A percentile compares a stretch with the other conserved stretches of the same genome.
Conservation (phyloP, 139 green algal species). For the Micractinium conductrix region DNA sequence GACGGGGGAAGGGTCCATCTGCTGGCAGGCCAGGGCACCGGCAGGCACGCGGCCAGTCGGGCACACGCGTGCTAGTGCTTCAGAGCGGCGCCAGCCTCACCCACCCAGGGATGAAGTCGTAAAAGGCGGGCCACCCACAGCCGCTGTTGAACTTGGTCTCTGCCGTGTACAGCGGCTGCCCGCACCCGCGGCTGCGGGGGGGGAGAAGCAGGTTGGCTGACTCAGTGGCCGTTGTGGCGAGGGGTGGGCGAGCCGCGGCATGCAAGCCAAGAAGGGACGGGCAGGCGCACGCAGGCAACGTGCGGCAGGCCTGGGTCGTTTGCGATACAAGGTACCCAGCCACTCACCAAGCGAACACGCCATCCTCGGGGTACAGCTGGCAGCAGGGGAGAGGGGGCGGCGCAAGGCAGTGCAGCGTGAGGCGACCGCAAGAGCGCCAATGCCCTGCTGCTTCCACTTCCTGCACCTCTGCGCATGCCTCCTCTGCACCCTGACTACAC, state of each 20-base stretch:
- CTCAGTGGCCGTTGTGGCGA: too few species aligned
- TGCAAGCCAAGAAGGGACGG: not conserved
- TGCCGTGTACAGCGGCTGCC: slow-evolving; percentile 60
- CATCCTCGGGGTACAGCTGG: slow-evolving; percentile 72
- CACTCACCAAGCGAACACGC: slow-evolving; percentile 84
- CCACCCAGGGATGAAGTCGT: slow-evolving; percentile 68
- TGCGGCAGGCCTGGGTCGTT: too few species aligned
- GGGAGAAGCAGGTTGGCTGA: too few species aligned
- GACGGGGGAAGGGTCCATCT: too few species aligned
- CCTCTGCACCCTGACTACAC: too few species aligned
- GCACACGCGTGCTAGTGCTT: not conserved
- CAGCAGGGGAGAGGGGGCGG: too few species aligned
- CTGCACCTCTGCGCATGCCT: too few species aligned
- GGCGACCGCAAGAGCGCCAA: too few species aligned
- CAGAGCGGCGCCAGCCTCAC: not conserved
- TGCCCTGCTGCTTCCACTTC: too few species aligned
- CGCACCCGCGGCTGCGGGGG: slow-evolving; percentile 15
- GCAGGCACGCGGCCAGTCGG: too few species aligned
- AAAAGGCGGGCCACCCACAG: slow-evolving; percentile 97
- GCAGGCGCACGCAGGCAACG: not conserved
- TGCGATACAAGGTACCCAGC: too few species aligned
- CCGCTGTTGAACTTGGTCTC: slow-evolving; percentile 95
- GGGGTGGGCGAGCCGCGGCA: not conserved
- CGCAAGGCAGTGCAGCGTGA: not conserved
- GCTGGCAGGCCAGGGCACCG: too few species aligned